Percentiles rank a stretch among this genome's conserved stretches.
These are phyloP conservation scores for Candida parachauliodes DNA, from an alignment of 805 yeast species.

Conservation along the genomic window DNA sequence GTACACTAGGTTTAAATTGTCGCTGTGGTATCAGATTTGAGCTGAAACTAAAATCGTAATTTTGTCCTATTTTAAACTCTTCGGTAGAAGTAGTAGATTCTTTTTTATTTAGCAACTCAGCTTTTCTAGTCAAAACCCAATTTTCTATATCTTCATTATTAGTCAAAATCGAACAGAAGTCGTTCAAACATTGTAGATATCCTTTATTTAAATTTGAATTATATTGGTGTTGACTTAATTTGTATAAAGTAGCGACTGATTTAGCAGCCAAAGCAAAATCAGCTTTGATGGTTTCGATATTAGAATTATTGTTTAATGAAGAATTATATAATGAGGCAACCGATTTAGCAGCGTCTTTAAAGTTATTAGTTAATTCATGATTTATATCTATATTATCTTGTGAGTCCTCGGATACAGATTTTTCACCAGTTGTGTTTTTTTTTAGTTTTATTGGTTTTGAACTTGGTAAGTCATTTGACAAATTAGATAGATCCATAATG, in stretches of 20 bases:
- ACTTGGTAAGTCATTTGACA: slow-evolving; percentile 54
- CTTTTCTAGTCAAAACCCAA: slow-evolving; percentile 48
- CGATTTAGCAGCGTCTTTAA: slow-evolving; percentile 67
- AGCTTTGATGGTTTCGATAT: slow-evolving; percentile 11
- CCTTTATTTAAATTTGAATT: slow-evolving; percentile 51
- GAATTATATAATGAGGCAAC: slow-evolving; percentile 51
- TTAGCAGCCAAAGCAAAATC: slow-evolving; percentile 42
- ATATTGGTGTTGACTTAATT: slow-evolving; percentile 54
- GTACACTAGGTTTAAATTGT: slow-evolving; percentile 31
- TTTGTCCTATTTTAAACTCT: slow-evolving; percentile 9
- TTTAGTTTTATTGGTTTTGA: slow-evolving; percentile 2
- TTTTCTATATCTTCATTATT: slow-evolving; percentile 46
- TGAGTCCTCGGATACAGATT: background rate
- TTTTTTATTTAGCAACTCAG: slow-evolving; percentile 29
- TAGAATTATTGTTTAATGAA: slow-evolving; percentile 12
- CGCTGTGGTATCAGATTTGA: slow-evolving; percentile 23
- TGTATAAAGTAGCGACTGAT: slow-evolving; percentile 49
- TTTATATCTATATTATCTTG: slow-evolving; percentile 34
- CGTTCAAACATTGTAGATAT: slow-evolving; percentile 59
- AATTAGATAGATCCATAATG: slow-evolving; percentile 59
- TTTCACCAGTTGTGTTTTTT: background rate
- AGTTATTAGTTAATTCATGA: slow-evolving; percentile 58
- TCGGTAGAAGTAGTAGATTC: background rate
- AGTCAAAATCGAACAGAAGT: slow-evolving; percentile 42
- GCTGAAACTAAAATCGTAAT: slow-evolving; percentile 29